phyloP scores from a whole-genome alignment of 176 grass and related monocot species.

The Otatea glauca region DNA sequence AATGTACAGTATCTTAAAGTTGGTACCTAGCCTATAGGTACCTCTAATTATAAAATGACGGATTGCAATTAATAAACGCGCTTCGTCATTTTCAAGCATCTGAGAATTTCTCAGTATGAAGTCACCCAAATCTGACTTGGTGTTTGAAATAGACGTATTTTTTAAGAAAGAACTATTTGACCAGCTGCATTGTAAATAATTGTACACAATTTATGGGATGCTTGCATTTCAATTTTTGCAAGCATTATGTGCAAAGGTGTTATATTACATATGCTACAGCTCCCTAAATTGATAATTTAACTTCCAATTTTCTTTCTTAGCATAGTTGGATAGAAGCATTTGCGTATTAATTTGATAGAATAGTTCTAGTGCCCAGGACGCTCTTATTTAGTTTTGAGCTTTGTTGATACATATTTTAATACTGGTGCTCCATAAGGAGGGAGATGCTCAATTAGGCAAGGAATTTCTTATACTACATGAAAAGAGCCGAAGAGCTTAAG shows the following conservation, averaged over 20 bases:
- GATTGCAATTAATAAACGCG: not conserved
- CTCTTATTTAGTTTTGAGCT: too few relatives aligned
- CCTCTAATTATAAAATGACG: not conserved
- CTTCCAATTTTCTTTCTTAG: not conserved
- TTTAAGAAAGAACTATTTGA: not conserved
- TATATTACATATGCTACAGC: not conserved
- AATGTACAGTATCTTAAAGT: too few relatives aligned
- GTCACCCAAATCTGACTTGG: too few relatives aligned
- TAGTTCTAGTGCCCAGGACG: not conserved
- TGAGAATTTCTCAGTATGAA: not conserved
- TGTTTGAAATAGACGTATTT: not conserved
- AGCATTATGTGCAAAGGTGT: not conserved
- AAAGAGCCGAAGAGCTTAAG: too few relatives aligned
- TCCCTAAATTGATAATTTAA: not conserved
- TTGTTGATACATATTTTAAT: constrained; percentile 1
- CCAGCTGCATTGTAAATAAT: not conserved
- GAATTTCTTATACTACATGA: too few relatives aligned
- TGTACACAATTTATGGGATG: not conserved
- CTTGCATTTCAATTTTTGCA: not conserved
- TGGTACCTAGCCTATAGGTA: not conserved
- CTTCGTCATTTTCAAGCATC: not conserved
- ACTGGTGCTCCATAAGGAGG: not conserved
- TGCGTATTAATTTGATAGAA: not conserved
- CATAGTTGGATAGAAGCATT: not conserved
- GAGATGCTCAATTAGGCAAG: too few relatives aligned